These are phyloP conservation scores for Microthyrium microscopicum DNA, from an alignment of 2,329 filamentous ascomycete genomes.

Conservation along the genomic window DNA sequence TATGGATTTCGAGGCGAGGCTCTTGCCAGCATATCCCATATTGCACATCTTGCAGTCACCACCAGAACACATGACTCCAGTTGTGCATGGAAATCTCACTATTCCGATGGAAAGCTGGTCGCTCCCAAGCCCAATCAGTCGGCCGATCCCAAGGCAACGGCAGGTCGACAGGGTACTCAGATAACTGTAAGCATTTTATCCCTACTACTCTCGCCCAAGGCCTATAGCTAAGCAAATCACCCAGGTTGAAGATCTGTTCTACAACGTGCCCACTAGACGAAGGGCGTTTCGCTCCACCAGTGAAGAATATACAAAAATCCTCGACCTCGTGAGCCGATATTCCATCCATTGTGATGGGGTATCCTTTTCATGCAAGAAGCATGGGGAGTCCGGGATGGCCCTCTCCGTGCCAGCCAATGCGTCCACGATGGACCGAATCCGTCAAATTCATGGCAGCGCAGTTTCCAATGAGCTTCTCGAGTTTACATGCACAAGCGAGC, in stretches of 20 bases:
- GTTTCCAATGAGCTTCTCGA: slow-evolving; percentile 80
- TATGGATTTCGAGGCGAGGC: slow-evolving; percentile 98
- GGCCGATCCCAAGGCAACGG: slow-evolving; percentile 70
- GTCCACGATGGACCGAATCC: slow-evolving; percentile 63
- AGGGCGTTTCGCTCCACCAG: slow-evolving; percentile 79
- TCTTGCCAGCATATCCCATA: slow-evolving; percentile 93
- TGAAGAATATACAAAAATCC: slow-evolving; percentile 95
- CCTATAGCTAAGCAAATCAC: slow-evolving; percentile 2
- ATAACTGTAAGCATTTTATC: slow-evolving; percentile 49
- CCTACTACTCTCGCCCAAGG: background rate
- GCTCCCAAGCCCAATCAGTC: slow-evolving; percentile 77
- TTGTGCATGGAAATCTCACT: slow-evolving; percentile 81
- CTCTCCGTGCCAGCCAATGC: slow-evolving; percentile 64
- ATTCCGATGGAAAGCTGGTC: slow-evolving; percentile 64
- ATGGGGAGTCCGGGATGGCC: slow-evolving; percentile 70
- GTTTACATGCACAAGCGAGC: slow-evolving; percentile 53
- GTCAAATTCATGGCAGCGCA: slow-evolving; percentile 69
- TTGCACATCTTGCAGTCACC: slow-evolving; percentile 86
- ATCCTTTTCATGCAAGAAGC: slow-evolving; percentile 91
- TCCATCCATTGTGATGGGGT: slow-evolving; percentile 84
- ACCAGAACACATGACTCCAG: slow-evolving; percentile 80
- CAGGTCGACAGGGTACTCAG: slow-evolving; percentile 78
- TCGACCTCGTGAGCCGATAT: slow-evolving; percentile 86
- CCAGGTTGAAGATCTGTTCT: slow-evolving; percentile 83
- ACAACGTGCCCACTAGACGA: slow-evolving; percentile 79